Evolutionary conservation across 2,329 filamentous ascomycete genomes (phyloP).

Genomic region (Fusarium praegraminearum): DNA sequence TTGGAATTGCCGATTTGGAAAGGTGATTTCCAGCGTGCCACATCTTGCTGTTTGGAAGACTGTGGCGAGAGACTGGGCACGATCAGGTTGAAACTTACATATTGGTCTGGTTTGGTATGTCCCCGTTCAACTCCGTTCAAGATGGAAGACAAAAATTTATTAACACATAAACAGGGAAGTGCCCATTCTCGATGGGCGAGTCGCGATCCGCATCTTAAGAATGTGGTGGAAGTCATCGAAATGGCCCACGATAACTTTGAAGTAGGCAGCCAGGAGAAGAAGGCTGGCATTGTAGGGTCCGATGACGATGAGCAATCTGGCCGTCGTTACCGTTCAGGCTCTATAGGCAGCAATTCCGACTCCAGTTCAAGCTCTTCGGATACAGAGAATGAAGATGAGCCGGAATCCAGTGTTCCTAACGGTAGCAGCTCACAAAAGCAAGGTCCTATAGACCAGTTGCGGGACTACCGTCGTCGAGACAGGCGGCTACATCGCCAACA

Average conservation of each 20-base stretch:
- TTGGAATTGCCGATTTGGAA: conserved; percentile 74
- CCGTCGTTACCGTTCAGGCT: conserved; percentile 19
- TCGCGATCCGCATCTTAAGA: conserved; percentile 51
- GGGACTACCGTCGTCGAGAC: conserved; percentile 70
- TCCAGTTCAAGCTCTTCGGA: conserved; percentile 50
- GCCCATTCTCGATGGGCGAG: conserved; percentile 54
- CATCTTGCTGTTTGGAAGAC: conserved; percentile 55
- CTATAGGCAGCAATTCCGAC: conserved; percentile 41
- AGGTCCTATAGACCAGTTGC: conserved; percentile 62
- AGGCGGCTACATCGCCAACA: conserved; percentile 74
- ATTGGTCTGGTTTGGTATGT: conserved; percentile 54
- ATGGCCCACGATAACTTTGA: conserved; percentile 53
- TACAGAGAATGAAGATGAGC: conserved; percentile 48
- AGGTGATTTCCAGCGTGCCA: conserved; percentile 64
- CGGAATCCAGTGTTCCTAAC: conserved; percentile 47
- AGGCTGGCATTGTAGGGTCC: conserved; percentile 53
- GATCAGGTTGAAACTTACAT: conserved; percentile 56
- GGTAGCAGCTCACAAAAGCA: conserved; percentile 57
- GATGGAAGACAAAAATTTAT: not conserved
- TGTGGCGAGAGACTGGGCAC: conserved; percentile 63
- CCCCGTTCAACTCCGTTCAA: not conserved
- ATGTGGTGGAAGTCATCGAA: conserved; percentile 62
- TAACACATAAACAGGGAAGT: conserved; percentile 47
- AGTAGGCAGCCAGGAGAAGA: conserved; percentile 50
- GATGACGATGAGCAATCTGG: conserved; percentile 31